Base-by-base conservation (phyloP, 2,329 filamentous ascomycete species). In the Aspergillus neotritici region DNA sequence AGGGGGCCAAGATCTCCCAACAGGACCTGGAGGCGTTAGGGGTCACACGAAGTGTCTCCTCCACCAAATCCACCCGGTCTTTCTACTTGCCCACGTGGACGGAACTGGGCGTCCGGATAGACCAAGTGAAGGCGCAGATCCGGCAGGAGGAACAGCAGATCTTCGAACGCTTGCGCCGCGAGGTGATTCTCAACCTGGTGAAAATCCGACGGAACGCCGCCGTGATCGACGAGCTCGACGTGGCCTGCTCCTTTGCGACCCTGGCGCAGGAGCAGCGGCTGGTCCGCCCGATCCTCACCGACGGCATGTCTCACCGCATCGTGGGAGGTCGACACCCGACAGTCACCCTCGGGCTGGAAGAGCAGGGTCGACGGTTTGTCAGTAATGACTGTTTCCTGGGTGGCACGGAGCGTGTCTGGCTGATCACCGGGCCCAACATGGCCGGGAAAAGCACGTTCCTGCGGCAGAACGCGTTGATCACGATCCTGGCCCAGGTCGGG, bases 391-490 rank as follows among this genome's bases (percentile, higher is more conserved):
- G 88, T 65, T 74, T 86, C 31, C 76, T 96, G 3, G 86, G 86
- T n/a, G 83, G 83, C 57, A 79, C 64, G 71, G 91, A 78, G 78
- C 86, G 54, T 72, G 76, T 83, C 38, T 78, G 78, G 69, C 75
- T 84, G 29, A 81, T 83, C 51, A 84, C 80, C 4, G 80, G 93
- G 0, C 93, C 93, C n/a, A 98, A 98, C 67, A 98, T 98, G 93
- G 93, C 85, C 1, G 93, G 93, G 37, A 98, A 98, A 69, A 91
- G 85, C 63, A 98, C 93, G 0, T 98, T 95, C 60, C 75, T 98
- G 4, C 85, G 93, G 1, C 94, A 98, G 58, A 97, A 95, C 65
- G 93, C 93, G 2, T 76, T 98, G 40, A 94, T 97, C 54, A 89
- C 87, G 1, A 87, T 98, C 49, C 78, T 98, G 11, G 91, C 93